Evolutionary conservation across 257 asterid species (phyloP).

Genomic region (Solanum medicagineum): DNA sequence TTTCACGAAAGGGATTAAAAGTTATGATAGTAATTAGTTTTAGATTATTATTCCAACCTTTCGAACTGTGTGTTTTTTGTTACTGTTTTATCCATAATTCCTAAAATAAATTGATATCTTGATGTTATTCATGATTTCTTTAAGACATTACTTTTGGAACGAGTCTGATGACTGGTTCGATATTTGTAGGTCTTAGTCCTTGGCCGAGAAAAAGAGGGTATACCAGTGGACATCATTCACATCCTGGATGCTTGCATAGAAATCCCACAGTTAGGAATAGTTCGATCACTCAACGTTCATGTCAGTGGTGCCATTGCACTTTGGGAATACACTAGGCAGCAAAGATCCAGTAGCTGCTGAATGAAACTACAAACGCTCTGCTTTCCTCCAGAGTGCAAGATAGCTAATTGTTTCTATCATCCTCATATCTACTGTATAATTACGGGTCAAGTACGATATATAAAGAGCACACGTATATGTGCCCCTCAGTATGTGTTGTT

Average conservation of each 20-base stretch:
- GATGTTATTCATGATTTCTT: neutral
- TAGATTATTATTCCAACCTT: neutral
- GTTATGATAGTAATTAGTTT: neutral
- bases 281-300: slow-evolving; percentile 92
- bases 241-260: slow-evolving; percentile 84
- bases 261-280: slow-evolving; percentile 88
- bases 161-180: neutral
- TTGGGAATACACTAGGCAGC: slow-evolving; percentile 96
- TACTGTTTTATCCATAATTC: neutral
- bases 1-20: neutral
- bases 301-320: slow-evolving; percentile 97
- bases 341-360: slow-evolving; percentile 18
- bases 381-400: neutral
- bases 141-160: neutral
- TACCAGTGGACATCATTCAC: slow-evolving; percentile 89
- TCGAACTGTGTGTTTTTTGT: neutral
- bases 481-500: neutral
- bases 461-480: neutral
- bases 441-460: neutral
- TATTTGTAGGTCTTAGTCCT: slow-evolving; percentile 54
- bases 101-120: neutral
- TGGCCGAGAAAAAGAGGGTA: slow-evolving; percentile 94
- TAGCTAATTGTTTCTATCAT: neutral
- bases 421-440: neutral
- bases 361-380: neutral